phyloP scores from a whole-genome alignment of 371 early-diverging fungal genomes.

The Rhizopus microsporus region DNA sequence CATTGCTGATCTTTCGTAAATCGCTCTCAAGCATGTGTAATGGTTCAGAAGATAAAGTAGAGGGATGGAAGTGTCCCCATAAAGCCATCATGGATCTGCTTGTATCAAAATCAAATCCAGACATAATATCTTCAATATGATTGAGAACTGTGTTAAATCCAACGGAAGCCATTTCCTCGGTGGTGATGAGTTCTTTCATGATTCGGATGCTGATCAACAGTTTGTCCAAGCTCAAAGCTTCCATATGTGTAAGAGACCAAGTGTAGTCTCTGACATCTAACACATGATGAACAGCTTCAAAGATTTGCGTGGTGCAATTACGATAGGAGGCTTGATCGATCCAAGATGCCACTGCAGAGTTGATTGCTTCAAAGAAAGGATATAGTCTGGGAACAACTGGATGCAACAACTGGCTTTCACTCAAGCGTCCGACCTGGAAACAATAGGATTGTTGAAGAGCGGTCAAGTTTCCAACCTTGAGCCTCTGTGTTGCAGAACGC shows the following conservation, averaged over 20 bases:
- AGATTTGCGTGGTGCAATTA: constrained; percentile 22
- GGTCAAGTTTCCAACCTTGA: constrained; percentile 50
- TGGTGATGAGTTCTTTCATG: constrained; percentile 28
- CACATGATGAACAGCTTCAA: constrained; percentile 44
- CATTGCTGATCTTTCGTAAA: constrained; percentile 34
- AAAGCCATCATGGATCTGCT: constrained; percentile 64
- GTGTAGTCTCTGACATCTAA: constrained; percentile 63
- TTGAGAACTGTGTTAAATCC: constrained; percentile 18
- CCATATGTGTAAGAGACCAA: constrained; percentile 54
- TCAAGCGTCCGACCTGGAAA: constrained; percentile 44
- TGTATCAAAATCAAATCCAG: constrained; percentile 47
- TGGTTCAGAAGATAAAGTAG: constrained; percentile 53
- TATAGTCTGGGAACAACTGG: constrained; percentile 48
- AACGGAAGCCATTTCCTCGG: constrained; percentile 6
- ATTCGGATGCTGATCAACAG: constrained; percentile 51
- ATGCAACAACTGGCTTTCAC: constrained; percentile 52
- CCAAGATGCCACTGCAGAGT: constrained; percentile 33
- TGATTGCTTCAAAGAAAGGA: constrained; percentile 43
- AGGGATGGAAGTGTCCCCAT: constrained; percentile 65
- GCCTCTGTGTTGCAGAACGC: constrained; percentile 28
- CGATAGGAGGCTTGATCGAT: constrained; percentile 33
- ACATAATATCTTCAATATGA: constrained; percentile 37
- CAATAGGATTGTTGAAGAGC: constrained; percentile 58
- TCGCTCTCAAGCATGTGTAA: constrained; percentile 52
- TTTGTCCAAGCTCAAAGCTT: constrained; percentile 58